Percentiles rank a stretch among this genome's conserved stretches.
These are phyloP conservation scores for Thozetella sp. DNA, from an alignment of 495 filamentous ascomycete species.

Conservation along the genomic window DNA sequence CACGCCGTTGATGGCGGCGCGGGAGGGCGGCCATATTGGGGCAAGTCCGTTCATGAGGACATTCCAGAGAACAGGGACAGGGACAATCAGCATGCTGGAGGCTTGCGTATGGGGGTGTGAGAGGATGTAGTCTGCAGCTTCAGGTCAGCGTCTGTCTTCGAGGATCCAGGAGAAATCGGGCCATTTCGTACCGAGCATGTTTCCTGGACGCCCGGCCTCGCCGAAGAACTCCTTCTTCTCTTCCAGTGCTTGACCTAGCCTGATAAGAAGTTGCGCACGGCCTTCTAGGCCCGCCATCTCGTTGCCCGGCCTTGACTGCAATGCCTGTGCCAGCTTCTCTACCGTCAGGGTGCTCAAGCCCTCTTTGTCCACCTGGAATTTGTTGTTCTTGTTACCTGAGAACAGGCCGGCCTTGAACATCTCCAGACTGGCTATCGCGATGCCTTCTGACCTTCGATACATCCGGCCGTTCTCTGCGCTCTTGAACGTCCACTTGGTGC, in stretches of 20 bases:
- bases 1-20: constrained; percentile 86
- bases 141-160: constrained; percentile 5
- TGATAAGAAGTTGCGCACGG: constrained; percentile 76
- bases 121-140: constrained; percentile 81
- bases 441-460: constrained; percentile 86
- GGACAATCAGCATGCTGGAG: constrained; percentile 82
- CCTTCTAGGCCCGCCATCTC: constrained; percentile 88
- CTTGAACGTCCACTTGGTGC: constrained; percentile 84
- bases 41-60: constrained; percentile 86
- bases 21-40: constrained; percentile 85
- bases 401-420: constrained; percentile 98
- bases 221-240: constrained; percentile 83
- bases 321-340: constrained; percentile 71
- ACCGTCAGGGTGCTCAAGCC: constrained; percentile 77
- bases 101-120: constrained; percentile 85
- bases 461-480: constrained; percentile 85
- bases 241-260: constrained; percentile 74
- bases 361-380: constrained; percentile 84
- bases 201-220: constrained; percentile 81
- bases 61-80: constrained; percentile 89
- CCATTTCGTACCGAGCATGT: constrained; percentile 79
- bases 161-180: background rate
- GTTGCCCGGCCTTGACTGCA: constrained; percentile 83
- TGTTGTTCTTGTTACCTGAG: constrained; percentile 78
- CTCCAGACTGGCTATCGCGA: constrained; percentile 92